A percentile compares a stretch with the other conserved stretches of the same genome.
These are phyloP conservation scores for Rhodocollybia butyracea DNA, from an alignment of 768 basidiomycete genomes.

Conservation along the genomic window DNA sequence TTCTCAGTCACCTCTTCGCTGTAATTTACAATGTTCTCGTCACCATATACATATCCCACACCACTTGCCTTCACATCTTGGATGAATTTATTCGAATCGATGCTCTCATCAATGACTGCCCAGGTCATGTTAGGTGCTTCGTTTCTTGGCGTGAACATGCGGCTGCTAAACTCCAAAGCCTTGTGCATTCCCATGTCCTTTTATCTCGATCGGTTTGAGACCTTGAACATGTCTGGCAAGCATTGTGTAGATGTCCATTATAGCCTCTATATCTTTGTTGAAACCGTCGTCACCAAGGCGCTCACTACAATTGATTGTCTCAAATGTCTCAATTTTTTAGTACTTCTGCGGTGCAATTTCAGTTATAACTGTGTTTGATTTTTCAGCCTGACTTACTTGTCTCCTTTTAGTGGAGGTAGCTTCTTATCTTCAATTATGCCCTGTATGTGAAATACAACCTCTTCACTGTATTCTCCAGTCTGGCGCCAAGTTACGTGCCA, in stretches of 20 bases:
- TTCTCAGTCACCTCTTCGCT: neutral
- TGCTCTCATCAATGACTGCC: neutral
- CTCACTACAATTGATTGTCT: neutral
- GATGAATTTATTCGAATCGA: neutral
- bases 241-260: neutral
- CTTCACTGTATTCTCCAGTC: too few relatives aligned
- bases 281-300: neutral
- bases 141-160: neutral
- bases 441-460: neutral
- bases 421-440: neutral
- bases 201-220: neutral
- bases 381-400: neutral
- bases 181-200: neutral
- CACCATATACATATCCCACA: neutral
- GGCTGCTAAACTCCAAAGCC: neutral
- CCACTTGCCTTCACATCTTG: neutral
- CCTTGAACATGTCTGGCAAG: neutral
- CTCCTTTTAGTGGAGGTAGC: neutral
- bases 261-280: neutral
- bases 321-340: neutral
- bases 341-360: too few relatives aligned
- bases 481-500: too few relatives aligned
- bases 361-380: too few relatives aligned
- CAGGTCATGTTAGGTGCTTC: neutral
- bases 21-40: neutral